phyloP scores from a whole-genome alignment of 2,329 filamentous ascomycete species.

The Claviceps sp. region DNA sequence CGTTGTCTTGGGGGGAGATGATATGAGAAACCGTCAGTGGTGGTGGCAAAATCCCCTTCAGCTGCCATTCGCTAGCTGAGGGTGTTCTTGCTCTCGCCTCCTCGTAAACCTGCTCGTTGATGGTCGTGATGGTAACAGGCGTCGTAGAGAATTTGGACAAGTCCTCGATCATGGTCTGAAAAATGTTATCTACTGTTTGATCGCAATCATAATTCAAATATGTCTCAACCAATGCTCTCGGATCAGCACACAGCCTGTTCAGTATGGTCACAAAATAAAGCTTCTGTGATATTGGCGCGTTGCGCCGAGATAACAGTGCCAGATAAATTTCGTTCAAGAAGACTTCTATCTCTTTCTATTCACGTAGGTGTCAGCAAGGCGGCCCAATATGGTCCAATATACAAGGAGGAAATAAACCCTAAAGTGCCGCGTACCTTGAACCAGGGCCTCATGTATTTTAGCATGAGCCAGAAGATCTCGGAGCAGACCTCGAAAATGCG shows the following conservation, averaged over 20 bases:
- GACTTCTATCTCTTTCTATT: conserved; percentile 87
- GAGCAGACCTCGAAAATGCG: conserved; percentile 89
- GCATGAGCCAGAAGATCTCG: conserved; percentile 96
- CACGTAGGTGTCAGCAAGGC: conserved; percentile 13
- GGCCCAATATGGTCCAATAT: background rate
- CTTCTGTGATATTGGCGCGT: conserved; percentile 80
- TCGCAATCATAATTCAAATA: conserved; percentile 99
- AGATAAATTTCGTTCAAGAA: conserved; percentile 97
- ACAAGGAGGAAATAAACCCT: background rate
- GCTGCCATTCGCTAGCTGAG: conserved; percentile 65
- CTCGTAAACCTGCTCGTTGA: conserved; percentile 77
- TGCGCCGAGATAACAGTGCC: conserved; percentile 76
- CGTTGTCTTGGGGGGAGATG: conserved; percentile 40
- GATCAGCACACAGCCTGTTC: conserved; percentile 71
- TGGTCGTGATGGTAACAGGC: conserved; percentile 58
- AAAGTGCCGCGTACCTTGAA: conserved; percentile 54
- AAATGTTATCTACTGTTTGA: conserved; percentile 89
- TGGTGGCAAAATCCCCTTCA: conserved; percentile 72
- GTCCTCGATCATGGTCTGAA: conserved; percentile 88
- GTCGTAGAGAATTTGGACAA: conserved; percentile 75
- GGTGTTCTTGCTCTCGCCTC: conserved; percentile 56
- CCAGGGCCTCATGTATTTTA: conserved; percentile 82
- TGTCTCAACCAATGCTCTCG: conserved; percentile 78
- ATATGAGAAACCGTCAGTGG: conserved; percentile 73
- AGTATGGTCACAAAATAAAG: conserved; percentile 80